phyloP scores from a whole-genome alignment of 208 protist genomes.

The Crithidia thermophila region DNA sequence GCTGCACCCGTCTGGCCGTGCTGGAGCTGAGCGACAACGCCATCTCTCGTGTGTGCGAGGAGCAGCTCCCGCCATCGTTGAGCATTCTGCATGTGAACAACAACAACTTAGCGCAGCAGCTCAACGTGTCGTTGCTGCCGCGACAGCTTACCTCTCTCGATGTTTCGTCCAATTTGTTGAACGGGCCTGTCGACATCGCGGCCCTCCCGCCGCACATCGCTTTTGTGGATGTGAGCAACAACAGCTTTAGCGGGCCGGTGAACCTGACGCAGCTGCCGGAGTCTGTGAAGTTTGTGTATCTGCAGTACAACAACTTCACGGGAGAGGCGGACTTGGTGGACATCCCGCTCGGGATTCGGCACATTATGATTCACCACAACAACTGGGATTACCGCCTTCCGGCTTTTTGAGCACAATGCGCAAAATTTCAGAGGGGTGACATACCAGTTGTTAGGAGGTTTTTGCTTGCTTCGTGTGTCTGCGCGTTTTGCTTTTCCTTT shows the following conservation, averaged over 20 bases:
- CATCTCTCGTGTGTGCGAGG: neutral
- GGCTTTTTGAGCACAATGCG: neutral
- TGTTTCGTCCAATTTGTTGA: slow-evolving; percentile 25
- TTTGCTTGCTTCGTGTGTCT: neutral
- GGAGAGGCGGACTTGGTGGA: slow-evolving; percentile 42
- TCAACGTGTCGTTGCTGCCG: slow-evolving; percentile 22
- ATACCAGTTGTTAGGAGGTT: no score
- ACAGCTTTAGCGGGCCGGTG: slow-evolving; percentile 35
- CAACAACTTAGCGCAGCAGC: slow-evolving; percentile 20
- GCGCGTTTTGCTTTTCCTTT: neutral
- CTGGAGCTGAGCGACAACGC: slow-evolving; percentile 40
- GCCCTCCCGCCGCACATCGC: slow-evolving; percentile 23
- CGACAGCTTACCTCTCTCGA: slow-evolving; percentile 24
- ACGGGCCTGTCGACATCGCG: slow-evolving; percentile 15
- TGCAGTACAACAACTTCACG: slow-evolving; percentile 51
- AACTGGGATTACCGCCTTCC: slow-evolving; percentile 54
- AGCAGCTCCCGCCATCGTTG: slow-evolving; percentile 14
- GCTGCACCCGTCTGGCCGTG: neutral
- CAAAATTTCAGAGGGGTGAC: neutral
- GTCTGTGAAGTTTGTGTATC: slow-evolving; percentile 32
- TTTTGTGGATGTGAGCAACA: slow-evolving; percentile 44
- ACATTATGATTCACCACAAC: slow-evolving; percentile 54
- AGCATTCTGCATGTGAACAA: slow-evolving; percentile 18
- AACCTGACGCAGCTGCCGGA: slow-evolving; percentile 43
- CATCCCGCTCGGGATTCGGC: slow-evolving; percentile 38